Base-by-base conservation (phyloP, 192 early-diverging fungal genomes). In the Gryganskiella cystojenkinii region DNA sequence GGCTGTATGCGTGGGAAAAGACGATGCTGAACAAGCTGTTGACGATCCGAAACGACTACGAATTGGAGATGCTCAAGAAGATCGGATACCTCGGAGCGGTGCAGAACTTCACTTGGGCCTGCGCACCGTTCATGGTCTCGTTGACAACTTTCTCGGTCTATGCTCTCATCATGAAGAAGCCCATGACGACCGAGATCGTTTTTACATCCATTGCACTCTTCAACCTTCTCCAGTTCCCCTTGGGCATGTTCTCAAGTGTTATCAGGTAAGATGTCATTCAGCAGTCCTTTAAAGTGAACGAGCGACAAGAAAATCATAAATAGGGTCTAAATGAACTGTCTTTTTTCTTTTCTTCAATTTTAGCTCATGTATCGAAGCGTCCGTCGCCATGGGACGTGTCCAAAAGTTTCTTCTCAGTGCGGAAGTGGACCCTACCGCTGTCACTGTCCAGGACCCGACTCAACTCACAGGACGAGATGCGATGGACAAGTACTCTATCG, bases 1-100 rank as follows among this genome's bases (percentile, higher is more conserved):
- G 97, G 75, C 83, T 99, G 27, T 99, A 97, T 72, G 95, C 97
- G 27, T 98, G 95, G 94, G 95, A 96, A 74, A 75, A 76, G 0
- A 84, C 92, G 24, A 96, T 97, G 62, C 69, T 93, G 57, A 80
- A 93, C 67, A 89, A 86, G 73, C 86, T 93, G 43, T 62, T 73
- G 51, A 80, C 72, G 2, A 87, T 96, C 40, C 87, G 96, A 43
- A 86, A 90, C 72, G 88, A 92, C 51, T 57, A 87, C n/a, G 96
- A 97, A 82, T 80, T 99, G 61, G 78, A 57, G 42, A 92, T 89
- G 22, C 78, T 99, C 43, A 88, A 87, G 67, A 91, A 87, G 53
- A 90, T 94, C 57, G 94, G 92, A 59, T 79, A 82, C 34, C 71
- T 97, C 7, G 81, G 81, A 17, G 88, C 96, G 0, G 68, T 84